Evolutionary conservation across 1,139 yeast genomes (phyloP), one percentile per base, ranked within the genome.

Genomic region (Candida glucosophila): DNA sequence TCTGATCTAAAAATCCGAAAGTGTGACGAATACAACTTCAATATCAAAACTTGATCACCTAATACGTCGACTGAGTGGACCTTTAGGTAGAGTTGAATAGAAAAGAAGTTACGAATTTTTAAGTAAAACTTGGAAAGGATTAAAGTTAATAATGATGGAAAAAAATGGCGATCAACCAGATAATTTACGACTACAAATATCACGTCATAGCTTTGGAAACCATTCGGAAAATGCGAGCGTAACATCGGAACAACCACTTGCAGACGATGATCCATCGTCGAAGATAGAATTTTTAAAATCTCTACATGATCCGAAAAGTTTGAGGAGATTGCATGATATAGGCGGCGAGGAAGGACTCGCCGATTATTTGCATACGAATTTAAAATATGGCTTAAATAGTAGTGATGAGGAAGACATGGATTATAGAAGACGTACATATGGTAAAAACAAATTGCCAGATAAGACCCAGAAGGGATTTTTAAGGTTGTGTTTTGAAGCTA

Each of bases 401-500:
- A 27, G 44, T 7, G 53, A 59, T 26, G 29, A 34, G 5, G 25
- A 32, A 9, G 67, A 59, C 29, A 27, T 46, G 9, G 35, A 44
- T 9, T 40, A 34, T 12, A 56, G 95, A 25, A 41, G 40, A 7
- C 36, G 45, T 11, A 51, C 49, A 12, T 92, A 72, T 49, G 95
- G 95, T 16, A 55, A 50, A 14, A 90, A 90, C 48, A 53, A 46
- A 18, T 50, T 92, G 18, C 97, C 97, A 0, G 75, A 73, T 30
- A 70, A 72, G 38, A 61, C 68, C 12, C 67, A 77, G 6, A 83
- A 81, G 48, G 61, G 82, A 3, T 77, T 92, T 35, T 58, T 78
- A 27, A 47, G 51, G 29, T 64, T 92, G 23, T 77, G 92, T 42
- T 74, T 69, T 62, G 85, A 81, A 40, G 96, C 97, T 2, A 58